phyloP scores from a whole-genome alignment of 2,329 filamentous ascomycete species.

The Xylariaceae sp. region DNA sequence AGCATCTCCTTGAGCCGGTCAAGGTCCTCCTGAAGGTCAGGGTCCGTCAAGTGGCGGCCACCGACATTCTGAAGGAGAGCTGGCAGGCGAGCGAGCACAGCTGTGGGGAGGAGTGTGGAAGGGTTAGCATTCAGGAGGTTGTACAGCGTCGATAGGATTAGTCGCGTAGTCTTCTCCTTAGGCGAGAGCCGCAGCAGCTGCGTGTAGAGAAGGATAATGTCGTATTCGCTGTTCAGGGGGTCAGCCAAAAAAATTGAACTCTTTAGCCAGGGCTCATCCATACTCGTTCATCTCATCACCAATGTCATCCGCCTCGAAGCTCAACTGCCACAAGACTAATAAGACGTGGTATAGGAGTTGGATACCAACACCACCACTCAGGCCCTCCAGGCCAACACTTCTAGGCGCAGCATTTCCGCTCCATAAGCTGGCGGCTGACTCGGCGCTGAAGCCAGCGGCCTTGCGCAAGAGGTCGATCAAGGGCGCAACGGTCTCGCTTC shows the following conservation, averaged over 20 bases:
- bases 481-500: slow-evolving; percentile 76
- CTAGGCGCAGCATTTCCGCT: slow-evolving; percentile 49
- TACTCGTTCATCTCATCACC: slow-evolving; percentile 80
- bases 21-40: slow-evolving; percentile 59
- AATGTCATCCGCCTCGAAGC: slow-evolving; percentile 76
- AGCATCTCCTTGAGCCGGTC: slow-evolving; percentile 56
- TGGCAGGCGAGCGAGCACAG: slow-evolving; percentile 78
- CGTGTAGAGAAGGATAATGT: slow-evolving; percentile 87
- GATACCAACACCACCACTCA: slow-evolving; percentile 80
- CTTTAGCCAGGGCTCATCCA: slow-evolving; percentile 28
- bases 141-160: slow-evolving; percentile 81
- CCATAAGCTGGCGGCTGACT: slow-evolving; percentile 56
- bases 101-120: slow-evolving; percentile 72
- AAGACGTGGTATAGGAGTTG: slow-evolving; percentile 93
- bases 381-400: slow-evolving; percentile 56
- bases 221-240: slow-evolving; percentile 66
- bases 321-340: slow-evolving; percentile 91
- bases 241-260: slow-evolving; percentile 25
- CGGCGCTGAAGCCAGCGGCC: slow-evolving; percentile 66
- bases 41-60: slow-evolving; percentile 58
- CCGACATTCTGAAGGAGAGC: slow-evolving; percentile 58
- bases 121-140: slow-evolving; percentile 72
- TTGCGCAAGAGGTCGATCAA: slow-evolving; percentile 77
- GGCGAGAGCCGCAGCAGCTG: slow-evolving; percentile 86
- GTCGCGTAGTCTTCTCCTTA: slow-evolving; percentile 94